These are phyloP conservation scores for Oxyria digyna DNA, from an alignment of 148 eudicot species.

Conservation along the genomic window DNA sequence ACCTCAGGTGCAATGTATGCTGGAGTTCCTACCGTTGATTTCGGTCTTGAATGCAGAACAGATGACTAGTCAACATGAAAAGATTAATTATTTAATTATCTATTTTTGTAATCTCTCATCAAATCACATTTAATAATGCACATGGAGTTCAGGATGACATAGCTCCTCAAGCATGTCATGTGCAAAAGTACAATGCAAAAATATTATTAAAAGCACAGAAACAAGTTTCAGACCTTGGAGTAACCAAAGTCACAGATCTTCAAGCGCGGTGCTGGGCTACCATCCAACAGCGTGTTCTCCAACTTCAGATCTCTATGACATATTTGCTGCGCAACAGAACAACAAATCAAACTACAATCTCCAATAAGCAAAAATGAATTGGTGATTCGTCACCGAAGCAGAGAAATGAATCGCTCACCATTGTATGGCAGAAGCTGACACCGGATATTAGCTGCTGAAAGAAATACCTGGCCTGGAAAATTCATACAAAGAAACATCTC, in stretches of 20 bases:
- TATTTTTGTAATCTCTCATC: background rate
- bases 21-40: conserved; percentile 87
- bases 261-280: conserved; percentile 65
- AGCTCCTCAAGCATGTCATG: background rate
- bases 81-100: background rate
- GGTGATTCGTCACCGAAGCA: background rate
- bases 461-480: conserved; percentile 56
- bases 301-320: conserved; percentile 75
- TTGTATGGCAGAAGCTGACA: conserved; percentile 62
- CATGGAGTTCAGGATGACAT: background rate
- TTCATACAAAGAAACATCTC: background rate
- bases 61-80: conserved; percentile 25
- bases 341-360: background rate
- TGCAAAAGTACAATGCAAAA: background rate
- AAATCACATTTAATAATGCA: background rate
- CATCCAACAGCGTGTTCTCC: conserved; percentile 77
- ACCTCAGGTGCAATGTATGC: conserved; percentile 90
- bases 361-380: background rate
- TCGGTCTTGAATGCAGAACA: conserved; percentile 74
- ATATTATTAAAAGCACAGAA: background rate
- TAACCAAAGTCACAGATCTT: conserved; percentile 91
- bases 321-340: conserved; percentile 40
- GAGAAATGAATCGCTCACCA: conserved; percentile 29
- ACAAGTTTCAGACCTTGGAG: conserved; percentile 40
- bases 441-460: conserved; percentile 84